Conservation (phyloP, 306 rosid species). For the Glycine latifolia region DNA sequence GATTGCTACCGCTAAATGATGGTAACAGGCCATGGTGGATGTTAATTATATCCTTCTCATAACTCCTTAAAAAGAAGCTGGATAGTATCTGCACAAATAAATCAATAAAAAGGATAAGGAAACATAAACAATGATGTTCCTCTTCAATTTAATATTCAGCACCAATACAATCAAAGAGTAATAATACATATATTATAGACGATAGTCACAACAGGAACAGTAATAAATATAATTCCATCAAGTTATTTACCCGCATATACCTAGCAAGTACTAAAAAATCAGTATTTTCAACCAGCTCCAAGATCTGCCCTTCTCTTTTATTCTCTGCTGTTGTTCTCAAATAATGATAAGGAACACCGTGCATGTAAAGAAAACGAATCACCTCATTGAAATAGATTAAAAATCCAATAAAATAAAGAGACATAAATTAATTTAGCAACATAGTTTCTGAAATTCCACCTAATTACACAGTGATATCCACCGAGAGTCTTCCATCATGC, state of each 20-base stretch:
- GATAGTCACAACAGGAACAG: background rate
- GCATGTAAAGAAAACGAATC: constrained; percentile 73
- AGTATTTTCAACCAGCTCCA: constrained; percentile 77
- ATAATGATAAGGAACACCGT: constrained; percentile 69
- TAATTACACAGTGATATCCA: constrained; percentile 76
- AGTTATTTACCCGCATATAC: constrained; percentile 78
- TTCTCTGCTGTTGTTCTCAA: constrained; percentile 52
- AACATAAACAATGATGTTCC: background rate
- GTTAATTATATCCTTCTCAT: constrained; percentile 81
- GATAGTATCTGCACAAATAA: constrained; percentile 66
- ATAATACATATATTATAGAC: background rate
- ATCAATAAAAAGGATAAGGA: background rate
- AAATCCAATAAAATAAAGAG: background rate
- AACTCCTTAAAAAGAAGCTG: constrained; percentile 62
- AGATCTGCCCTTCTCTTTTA: constrained; percentile 72
- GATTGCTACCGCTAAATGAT: constrained; percentile 76
- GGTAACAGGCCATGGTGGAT: constrained; percentile 88
- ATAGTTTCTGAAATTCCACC: constrained; percentile 53
- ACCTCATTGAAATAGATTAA: constrained; percentile 52
- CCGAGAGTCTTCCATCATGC: constrained; percentile 81
- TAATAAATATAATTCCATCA: background rate
- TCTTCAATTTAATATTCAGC: constrained; percentile 9
- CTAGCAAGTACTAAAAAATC: constrained; percentile 85
- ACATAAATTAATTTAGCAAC: constrained; percentile 1
- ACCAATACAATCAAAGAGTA: background rate